Conservation (phyloP, 2,329 filamentous ascomycete species). For the Dothiorella sarmentorum region DNA sequence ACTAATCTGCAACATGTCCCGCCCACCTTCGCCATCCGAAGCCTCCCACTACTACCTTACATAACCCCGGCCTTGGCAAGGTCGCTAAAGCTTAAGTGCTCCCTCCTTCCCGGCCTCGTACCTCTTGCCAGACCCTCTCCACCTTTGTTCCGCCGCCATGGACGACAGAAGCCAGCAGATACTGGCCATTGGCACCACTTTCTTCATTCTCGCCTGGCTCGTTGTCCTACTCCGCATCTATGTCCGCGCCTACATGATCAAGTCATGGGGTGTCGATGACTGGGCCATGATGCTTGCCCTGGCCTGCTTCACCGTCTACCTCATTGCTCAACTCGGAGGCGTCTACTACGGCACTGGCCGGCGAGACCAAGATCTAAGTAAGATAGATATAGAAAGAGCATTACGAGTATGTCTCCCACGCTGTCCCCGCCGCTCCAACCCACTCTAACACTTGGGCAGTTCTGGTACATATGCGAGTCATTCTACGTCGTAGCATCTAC, state of each 20-base stretch:
- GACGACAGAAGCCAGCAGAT: conserved; percentile 26
- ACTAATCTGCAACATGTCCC: not conserved
- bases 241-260: conserved; percentile 36
- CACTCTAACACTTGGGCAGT: conserved; percentile 30
- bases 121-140: not conserved
- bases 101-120: not conserved
- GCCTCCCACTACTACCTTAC: too few relatives aligned
- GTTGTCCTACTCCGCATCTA: conserved; percentile 38
- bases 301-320: conserved; percentile 40
- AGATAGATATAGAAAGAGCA: conserved; percentile 29
- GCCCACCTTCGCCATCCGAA: not conserved
- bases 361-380: conserved; percentile 34
- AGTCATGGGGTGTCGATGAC: conserved; percentile 41
- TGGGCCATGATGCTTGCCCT: conserved; percentile 39
- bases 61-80: conserved; percentile 1
- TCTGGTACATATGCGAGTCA: conserved; percentile 57
- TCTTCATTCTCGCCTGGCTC: conserved; percentile 39
- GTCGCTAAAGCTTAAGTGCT: conserved; percentile 13
- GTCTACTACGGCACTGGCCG: conserved; percentile 39
- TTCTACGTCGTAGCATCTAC: conserved; percentile 50
- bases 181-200: conserved; percentile 33
- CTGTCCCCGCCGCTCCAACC: not conserved
- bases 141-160: conserved; percentile 12
- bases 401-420: conserved; percentile 25
- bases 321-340: conserved; percentile 39